Evolutionary conservation across 2,329 filamentous ascomycete genomes (phyloP).

Genomic region (Pseudocercospora ulei): DNA sequence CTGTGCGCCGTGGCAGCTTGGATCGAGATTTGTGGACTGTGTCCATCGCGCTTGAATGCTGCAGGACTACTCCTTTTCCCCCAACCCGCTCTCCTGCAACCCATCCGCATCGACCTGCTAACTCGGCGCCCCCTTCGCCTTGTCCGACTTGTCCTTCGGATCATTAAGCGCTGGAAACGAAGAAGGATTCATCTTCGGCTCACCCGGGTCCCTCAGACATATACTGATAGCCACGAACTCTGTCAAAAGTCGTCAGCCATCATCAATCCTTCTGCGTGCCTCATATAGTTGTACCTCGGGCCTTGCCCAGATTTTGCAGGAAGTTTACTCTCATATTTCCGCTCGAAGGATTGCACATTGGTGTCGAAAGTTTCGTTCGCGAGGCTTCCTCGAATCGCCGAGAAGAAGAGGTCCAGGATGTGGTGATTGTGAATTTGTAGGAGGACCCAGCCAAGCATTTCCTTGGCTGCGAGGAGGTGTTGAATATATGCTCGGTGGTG

Average conservation of each 20-base stretch:
- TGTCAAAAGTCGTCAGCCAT: conserved; percentile 26
- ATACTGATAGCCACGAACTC: conserved; percentile 70
- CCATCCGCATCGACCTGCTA: conserved; percentile 45
- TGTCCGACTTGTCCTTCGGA: conserved; percentile 40
- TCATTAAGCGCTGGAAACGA: conserved; percentile 55
- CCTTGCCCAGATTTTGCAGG: conserved; percentile 66
- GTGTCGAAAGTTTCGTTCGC: conserved; percentile 46
- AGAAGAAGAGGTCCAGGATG: conserved; percentile 63
- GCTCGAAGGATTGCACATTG: conserved; percentile 52
- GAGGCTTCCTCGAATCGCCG: conserved; percentile 57
- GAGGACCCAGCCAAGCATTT: conserved; percentile 93
- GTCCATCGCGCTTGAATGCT: no score
- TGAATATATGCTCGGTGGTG: conserved; percentile 83
- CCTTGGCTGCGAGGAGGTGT: conserved; percentile 78
- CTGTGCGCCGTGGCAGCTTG: no score
- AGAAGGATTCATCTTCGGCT: conserved; percentile 59
- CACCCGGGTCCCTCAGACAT: conserved; percentile 57
- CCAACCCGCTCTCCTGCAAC: conserved; percentile 40
- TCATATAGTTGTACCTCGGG: conserved; percentile 47
- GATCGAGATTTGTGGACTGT: no score
- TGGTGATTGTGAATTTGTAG: conserved; percentile 87
- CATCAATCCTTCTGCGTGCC: conserved; percentile 7
- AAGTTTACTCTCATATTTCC: conserved; percentile 58
- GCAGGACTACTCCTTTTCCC: conserved; percentile 25
- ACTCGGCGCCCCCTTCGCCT: conserved; percentile 33